Base-by-base conservation (phyloP, 768 basidiomycete genomes). In the Lentinus tigrinus region DNA sequence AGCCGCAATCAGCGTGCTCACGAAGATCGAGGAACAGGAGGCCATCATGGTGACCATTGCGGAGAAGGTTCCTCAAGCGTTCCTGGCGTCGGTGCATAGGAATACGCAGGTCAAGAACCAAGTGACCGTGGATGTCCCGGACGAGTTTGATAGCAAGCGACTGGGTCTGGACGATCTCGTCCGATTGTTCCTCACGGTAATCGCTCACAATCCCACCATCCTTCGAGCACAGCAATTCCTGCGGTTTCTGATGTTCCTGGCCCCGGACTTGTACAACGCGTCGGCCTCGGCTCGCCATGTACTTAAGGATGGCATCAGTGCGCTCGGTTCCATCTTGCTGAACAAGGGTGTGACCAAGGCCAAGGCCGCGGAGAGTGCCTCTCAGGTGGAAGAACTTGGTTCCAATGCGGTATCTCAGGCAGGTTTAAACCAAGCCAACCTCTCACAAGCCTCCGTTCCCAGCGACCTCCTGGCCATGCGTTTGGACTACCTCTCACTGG, bases 121-220 rank as follows among this genome's bases (percentile, higher is more conserved):
- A 44, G 69, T 79, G 42, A 73, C 78, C 3, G 69, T 60, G 13
- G 60, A 61, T 14, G 61, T 65, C 2, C 83, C 83, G 3, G 83
- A 85, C 28, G 79, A 86, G 69, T 85, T 85, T 59, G 85, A 86
- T 67, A 75, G 78, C 19, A 77, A 76, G 57, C 73, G 77, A 3
- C 77, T 93, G 14, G 75, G 75, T 19, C 75, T 87, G 65, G 86
- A 87, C 58, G 77, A 91, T 65, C 76, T 91, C 24, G 82, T 89
- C 27, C 81, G 85, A 16, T 76, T 93, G 8, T 84, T 91, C 67
- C 77, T 91, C 28, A 92, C 90, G 1, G 85, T 93, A 57, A 89
- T 93, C 53, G 89, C 88, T 6, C 86, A 91, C 62, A 85, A 91
- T 67, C 78, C 85, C 16, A 76, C 80, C 4, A 85, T 85, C 47